phyloP scores from a whole-genome alignment of 176 grass and related monocot genomes.

The Musa troglodytarum region DNA sequence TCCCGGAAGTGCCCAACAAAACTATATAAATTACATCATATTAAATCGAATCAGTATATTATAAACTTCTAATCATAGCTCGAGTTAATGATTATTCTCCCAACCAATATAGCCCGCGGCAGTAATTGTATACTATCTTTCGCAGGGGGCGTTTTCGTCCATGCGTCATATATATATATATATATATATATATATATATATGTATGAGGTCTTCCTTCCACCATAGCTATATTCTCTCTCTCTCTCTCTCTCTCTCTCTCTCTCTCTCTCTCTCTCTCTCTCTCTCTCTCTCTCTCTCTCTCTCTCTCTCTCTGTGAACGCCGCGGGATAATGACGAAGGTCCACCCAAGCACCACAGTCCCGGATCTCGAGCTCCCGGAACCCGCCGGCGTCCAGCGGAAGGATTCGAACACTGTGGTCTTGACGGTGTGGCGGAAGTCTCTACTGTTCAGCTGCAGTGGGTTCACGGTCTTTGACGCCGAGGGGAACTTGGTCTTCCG shows the following conservation, averaged over 20 bases:
- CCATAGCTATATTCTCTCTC: background rate
- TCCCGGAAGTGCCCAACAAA: too few relatives aligned
- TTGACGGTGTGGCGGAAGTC: conserved; percentile 95
- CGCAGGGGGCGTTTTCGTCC: conserved; percentile 26
- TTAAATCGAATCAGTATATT: too few relatives aligned
- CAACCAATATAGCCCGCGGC: background rate
- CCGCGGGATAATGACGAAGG: conserved; percentile 32
- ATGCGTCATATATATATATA: background rate
- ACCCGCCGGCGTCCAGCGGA: background rate
- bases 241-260: background rate
- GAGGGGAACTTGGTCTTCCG: conserved; percentile 70
- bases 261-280: background rate
- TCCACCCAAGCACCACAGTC: conserved; percentile 45
- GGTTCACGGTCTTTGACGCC: conserved; percentile 82
- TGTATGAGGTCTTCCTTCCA: background rate
- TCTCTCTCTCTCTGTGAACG: background rate
- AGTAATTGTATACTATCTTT: background rate
- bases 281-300: conserved; percentile 10
- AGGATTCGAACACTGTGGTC: conserved; percentile 14
- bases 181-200: conserved; percentile 7
- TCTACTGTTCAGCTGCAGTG: conserved; percentile 83
- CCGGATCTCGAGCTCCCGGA: background rate
- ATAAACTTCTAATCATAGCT: background rate
- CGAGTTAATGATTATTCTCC: background rate
- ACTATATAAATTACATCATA: too few relatives aligned